These are phyloP conservation scores for Dissophora globulifera DNA, from an alignment of 192 early-diverging fungal species.

Conservation along the genomic window DNA sequence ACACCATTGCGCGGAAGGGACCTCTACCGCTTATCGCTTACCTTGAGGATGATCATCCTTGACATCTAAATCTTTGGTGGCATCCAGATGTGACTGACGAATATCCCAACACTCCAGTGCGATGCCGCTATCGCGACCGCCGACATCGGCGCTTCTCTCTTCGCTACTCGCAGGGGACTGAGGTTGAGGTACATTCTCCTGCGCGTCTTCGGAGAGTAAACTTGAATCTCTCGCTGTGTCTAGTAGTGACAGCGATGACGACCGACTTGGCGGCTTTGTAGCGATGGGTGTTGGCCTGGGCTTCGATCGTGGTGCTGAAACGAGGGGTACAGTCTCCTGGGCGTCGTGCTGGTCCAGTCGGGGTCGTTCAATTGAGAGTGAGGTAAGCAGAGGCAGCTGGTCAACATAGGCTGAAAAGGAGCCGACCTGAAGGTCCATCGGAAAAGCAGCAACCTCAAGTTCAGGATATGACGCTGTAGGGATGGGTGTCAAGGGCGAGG, in stretches of 20 bases:
- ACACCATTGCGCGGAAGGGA: too few relatives aligned
- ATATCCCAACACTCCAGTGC: constrained; percentile 24
- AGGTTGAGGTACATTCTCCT: too few relatives aligned
- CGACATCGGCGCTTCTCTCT: constrained; percentile 2
- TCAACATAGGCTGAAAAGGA: background rate
- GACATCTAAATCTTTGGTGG: too few relatives aligned
- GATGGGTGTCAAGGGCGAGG: constrained; percentile 19
- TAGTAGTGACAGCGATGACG: background rate
- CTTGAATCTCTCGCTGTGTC: background rate
- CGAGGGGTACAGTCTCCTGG: background rate
- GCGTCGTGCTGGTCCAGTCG: background rate
- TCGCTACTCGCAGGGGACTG: background rate
- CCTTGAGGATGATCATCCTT: too few relatives aligned
- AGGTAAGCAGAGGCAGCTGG: background rate
- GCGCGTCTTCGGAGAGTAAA: too few relatives aligned
- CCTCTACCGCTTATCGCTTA: too few relatives aligned
- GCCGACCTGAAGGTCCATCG: background rate
- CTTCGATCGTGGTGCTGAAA: background rate
- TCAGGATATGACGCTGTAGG: constrained; percentile 2
- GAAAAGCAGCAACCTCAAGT: background rate
- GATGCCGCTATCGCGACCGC: constrained; percentile 32
- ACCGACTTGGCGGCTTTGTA: background rate
- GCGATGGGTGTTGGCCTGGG: constrained; percentile 30
- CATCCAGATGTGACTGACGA: background rate
- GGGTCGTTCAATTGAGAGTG: background rate